These are phyloP conservation scores for Chamaenerion angustifolium DNA, from an alignment of 345 rosid species.

Conservation along the genomic window DNA sequence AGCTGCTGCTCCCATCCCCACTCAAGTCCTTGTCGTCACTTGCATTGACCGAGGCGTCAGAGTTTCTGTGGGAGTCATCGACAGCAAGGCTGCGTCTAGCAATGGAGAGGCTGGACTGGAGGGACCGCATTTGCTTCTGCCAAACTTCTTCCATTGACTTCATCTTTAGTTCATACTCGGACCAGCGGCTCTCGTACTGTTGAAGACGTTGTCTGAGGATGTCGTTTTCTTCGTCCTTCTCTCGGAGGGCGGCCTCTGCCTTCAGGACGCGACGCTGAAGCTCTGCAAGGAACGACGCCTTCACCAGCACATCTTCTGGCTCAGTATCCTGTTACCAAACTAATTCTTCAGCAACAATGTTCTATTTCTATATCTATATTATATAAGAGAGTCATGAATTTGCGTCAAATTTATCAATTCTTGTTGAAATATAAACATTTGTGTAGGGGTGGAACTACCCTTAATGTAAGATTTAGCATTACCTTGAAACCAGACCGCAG, in stretches of 20 bases:
- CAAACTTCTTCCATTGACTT: constrained; percentile 99
- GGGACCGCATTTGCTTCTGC: constrained; percentile 98
- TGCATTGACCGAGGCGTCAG: constrained; percentile 69
- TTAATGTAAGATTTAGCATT: constrained; percentile 1
- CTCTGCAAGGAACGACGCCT: constrained; percentile 81
- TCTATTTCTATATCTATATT: not conserved
- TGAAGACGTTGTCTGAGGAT: constrained; percentile 86
- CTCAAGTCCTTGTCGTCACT: constrained; percentile 43
- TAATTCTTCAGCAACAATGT: constrained; percentile 6
- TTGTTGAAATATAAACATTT: no score
- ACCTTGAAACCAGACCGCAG: constrained; percentile 53
- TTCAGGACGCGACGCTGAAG: constrained; percentile 87
- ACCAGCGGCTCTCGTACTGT: constrained; percentile 94
- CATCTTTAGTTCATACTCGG: constrained; percentile 93
- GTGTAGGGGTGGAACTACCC: no score
- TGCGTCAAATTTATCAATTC: no score
- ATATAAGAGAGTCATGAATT: no score
- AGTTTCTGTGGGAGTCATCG: constrained; percentile 71
- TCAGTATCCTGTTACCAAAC: constrained; percentile 33
- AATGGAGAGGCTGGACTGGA: constrained; percentile 90
- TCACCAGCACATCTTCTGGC: constrained; percentile 72
- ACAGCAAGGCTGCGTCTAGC: constrained; percentile 90
- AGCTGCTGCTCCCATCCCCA: constrained; percentile 37
- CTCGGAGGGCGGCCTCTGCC: constrained; percentile 76
- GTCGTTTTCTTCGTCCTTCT: constrained; percentile 94